These are phyloP conservation scores for Eimeria praecox DNA, from an alignment of 169 alveolate species.

Conservation along the genomic window DNA sequence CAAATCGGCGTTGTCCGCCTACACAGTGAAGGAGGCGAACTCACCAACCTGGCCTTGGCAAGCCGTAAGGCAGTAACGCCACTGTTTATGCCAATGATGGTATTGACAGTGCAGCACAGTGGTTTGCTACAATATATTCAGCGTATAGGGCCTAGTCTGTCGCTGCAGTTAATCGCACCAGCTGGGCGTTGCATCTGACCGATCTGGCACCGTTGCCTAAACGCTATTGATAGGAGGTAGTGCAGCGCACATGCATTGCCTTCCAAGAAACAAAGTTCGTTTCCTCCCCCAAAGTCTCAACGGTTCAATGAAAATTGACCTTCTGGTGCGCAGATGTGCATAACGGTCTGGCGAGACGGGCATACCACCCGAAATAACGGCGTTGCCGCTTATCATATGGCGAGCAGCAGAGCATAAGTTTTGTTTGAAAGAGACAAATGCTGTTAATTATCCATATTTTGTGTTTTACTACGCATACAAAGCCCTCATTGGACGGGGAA, in stretches of 20 bases:
- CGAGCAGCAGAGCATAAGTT: background rate
- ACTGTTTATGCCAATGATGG: background rate
- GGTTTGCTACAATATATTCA: background rate
- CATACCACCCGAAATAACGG: background rate
- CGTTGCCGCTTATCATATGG: background rate
- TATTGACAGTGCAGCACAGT: background rate
- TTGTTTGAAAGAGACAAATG: background rate
- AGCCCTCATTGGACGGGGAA: background rate
- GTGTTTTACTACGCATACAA: background rate
- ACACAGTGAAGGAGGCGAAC: background rate
- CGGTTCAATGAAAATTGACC: background rate
- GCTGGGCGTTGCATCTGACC: slow-evolving; percentile 51
- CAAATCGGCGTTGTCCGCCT: background rate
- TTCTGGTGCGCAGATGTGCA: slow-evolving; percentile 3
- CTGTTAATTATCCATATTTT: background rate
- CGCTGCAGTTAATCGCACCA: slow-evolving; percentile 47
- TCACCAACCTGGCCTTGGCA: background rate
- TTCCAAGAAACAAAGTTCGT: background rate
- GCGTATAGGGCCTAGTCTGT: background rate
- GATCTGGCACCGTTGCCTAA: background rate
- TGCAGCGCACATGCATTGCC: slow-evolving; percentile 1
- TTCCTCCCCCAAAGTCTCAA: background rate
- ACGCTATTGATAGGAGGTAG: background rate
- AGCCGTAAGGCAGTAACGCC: slow-evolving; percentile 11
- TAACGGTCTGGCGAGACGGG: slow-evolving; percentile 5